These are phyloP conservation scores for Microcyclosporella mali DNA, from an alignment of 2,329 filamentous ascomycete genomes.

Conservation along the genomic window DNA sequence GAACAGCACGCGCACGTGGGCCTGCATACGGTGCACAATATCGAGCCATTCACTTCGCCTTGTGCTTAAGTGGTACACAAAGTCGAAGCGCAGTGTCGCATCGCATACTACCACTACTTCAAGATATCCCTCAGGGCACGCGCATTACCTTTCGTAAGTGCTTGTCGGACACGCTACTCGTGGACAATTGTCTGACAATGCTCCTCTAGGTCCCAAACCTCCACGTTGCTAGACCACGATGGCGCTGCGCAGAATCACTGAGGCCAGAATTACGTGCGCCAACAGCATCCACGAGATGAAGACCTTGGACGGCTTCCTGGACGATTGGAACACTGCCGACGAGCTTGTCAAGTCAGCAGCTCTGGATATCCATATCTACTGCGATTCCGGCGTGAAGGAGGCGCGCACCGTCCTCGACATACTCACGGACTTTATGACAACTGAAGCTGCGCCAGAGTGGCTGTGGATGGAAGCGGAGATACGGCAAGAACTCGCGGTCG, in stretches of 20 bases:
- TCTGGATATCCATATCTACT: slow-evolving; percentile 9
- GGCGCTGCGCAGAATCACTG: slow-evolving; percentile 4
- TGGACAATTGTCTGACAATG: not conserved
- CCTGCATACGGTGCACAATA: too few relatives aligned
- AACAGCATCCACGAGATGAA: slow-evolving; percentile 8
- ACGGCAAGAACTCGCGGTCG: slow-evolving; percentile 8
- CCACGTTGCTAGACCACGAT: too few relatives aligned
- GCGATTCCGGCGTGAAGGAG: slow-evolving; percentile 10
- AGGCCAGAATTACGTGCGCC: slow-evolving; percentile 6
- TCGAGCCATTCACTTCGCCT: too few relatives aligned
- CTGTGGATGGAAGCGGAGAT: slow-evolving; percentile 6
- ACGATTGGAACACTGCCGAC: slow-evolving; percentile 7
- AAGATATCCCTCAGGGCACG: too few relatives aligned
- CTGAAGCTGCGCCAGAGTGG: not conserved
- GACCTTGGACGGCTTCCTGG: slow-evolving; percentile 6
- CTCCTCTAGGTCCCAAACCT: not conserved
- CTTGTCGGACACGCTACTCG: too few relatives aligned
- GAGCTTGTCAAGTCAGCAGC: slow-evolving; percentile 1
- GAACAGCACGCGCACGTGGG: too few relatives aligned
- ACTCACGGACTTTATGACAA: slow-evolving; percentile 4
- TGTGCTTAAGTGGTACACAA: too few relatives aligned
- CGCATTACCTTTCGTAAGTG: too few relatives aligned
- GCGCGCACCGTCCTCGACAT: slow-evolving; percentile 7
- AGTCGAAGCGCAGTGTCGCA: too few relatives aligned
- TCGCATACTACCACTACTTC: too few relatives aligned